Evolutionary conservation across 2,329 filamentous ascomycete species (phyloP).

Genomic region (Aurifilum marmelostoma): DNA sequence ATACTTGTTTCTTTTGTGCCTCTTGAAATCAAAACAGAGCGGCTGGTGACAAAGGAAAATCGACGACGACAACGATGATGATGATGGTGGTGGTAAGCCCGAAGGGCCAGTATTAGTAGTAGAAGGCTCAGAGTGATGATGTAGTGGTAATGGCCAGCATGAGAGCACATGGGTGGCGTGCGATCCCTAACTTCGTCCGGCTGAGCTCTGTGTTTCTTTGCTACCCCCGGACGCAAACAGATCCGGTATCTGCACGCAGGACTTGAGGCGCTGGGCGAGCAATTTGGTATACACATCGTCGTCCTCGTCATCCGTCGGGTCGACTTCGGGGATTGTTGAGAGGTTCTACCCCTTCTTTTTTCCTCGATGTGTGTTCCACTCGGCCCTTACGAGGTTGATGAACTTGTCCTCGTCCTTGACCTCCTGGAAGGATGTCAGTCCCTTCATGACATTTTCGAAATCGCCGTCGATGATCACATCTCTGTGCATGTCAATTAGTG

Average conservation of each 20-base stretch:
- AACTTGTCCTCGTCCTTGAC: slow-evolving; percentile 92
- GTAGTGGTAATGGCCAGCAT: neutral
- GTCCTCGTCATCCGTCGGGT: neutral
- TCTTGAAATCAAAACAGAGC: neutral
- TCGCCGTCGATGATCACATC: slow-evolving; percentile 90
- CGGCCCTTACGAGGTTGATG: slow-evolving; percentile 74
- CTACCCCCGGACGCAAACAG: slow-evolving; percentile 15
- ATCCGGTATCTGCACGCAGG: slow-evolving; percentile 2
- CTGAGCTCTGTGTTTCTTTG: slow-evolving; percentile 19
- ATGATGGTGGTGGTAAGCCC: neutral
- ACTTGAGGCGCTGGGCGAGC: neutral
- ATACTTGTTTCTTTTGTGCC: slow-evolving; percentile 6
- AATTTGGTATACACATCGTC: neutral
- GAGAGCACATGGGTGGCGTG: slow-evolving; percentile 8
- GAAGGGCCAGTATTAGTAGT: neutral
- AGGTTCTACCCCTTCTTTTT: slow-evolving; percentile 38
- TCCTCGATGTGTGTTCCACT: slow-evolving; percentile 73
- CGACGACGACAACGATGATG: neutral
- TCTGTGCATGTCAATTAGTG: slow-evolving; percentile 85
- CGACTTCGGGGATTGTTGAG: neutral
- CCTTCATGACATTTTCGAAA: slow-evolving; percentile 98
- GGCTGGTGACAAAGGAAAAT: slow-evolving; percentile 21
- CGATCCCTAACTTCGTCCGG: slow-evolving; percentile 20
- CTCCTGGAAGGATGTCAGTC: slow-evolving; percentile 89
- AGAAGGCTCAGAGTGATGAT: neutral